Percentiles rank a stretch among this genome's conserved stretches.
phyloP scores from a whole-genome alignment of 2,329 filamentous ascomycete genomes.

The Capronia coronata region DNA sequence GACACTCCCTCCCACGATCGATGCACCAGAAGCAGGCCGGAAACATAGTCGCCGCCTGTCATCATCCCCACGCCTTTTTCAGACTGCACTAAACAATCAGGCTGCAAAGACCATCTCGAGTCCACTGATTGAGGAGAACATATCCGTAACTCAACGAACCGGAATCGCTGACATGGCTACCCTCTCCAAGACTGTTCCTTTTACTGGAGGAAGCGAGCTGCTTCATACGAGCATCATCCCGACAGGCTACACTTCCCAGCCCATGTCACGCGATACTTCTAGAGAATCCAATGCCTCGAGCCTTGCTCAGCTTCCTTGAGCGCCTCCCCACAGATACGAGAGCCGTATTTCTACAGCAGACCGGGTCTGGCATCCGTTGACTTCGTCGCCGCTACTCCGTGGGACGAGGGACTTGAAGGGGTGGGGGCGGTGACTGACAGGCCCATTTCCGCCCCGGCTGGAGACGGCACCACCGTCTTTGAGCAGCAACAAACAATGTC shows the following conservation, averaged over 20 bases:
- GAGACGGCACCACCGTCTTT: constrained; percentile 1
- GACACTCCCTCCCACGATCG: background rate
- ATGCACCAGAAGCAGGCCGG: background rate
- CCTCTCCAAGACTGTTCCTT: background rate
- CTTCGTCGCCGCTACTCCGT: constrained; percentile 11
- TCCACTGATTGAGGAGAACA: constrained; percentile 19
- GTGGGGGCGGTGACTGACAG: background rate
- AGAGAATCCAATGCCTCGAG: constrained; percentile 28
- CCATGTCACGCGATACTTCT: constrained; percentile 31
- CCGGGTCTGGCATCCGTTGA: constrained; percentile 15
- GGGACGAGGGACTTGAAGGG: constrained; percentile 1
- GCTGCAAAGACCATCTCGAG: constrained; percentile 6
- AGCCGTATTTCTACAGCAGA: constrained; percentile 17
- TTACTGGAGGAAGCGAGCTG: constrained; percentile 1
- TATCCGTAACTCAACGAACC: constrained; percentile 11
- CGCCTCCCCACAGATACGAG: constrained; percentile 16
- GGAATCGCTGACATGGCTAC: background rate
- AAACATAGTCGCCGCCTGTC: constrained; percentile 15
- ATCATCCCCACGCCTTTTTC: constrained; percentile 22
- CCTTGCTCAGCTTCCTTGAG: constrained; percentile 17
- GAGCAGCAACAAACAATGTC: constrained; percentile 9
- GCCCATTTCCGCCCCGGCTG: too few relatives aligned
- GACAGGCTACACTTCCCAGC: constrained; percentile 30
- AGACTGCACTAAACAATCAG: constrained; percentile 21
- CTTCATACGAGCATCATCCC: constrained; percentile 16